A percentile compares a stretch with the other conserved stretches of the same genome.
Conservation (phyloP, 2,329 filamentous ascomycete genomes). For the Rhinocladiella mackenziei region DNA sequence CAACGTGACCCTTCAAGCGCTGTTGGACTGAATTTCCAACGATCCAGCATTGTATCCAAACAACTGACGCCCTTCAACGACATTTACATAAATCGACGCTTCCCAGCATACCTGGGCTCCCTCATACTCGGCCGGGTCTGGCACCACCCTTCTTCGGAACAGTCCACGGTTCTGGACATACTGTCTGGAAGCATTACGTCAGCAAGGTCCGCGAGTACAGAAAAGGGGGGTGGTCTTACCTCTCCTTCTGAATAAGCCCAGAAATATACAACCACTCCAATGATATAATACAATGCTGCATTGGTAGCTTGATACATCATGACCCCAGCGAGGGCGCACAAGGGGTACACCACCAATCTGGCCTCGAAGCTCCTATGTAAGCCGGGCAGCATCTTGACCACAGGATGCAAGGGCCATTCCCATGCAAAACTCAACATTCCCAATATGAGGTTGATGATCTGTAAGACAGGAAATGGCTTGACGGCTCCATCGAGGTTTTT, state of each 20-base stretch:
- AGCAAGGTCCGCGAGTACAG: slow-evolving; percentile 13
- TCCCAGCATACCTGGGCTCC: background rate
- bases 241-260: slow-evolving; percentile 98
- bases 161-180: slow-evolving; percentile 67
- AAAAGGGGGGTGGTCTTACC: slow-evolving; percentile 53
- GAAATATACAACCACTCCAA: slow-evolving; percentile 84
- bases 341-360: slow-evolving; percentile 74
- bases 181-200: slow-evolving; percentile 47
- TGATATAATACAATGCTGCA: slow-evolving; percentile 82
- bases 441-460: slow-evolving; percentile 82
- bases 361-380: slow-evolving; percentile 86
- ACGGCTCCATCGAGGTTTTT: slow-evolving; percentile 83
- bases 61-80: background rate
- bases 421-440: slow-evolving; percentile 74
- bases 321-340: slow-evolving; percentile 68
- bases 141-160: slow-evolving; percentile 51
- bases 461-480: slow-evolving; percentile 80
- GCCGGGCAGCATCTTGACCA: slow-evolving; percentile 57
- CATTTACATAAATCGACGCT: background rate
- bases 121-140: slow-evolving; percentile 28
- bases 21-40: too few relatives aligned
- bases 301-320: slow-evolving; percentile 92
- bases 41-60: background rate
- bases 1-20: background rate
- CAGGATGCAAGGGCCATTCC: slow-evolving; percentile 79